Evolutionary conservation across 2,329 filamentous ascomycete species (phyloP).

Genomic region (Talaromyces sp.): DNA sequence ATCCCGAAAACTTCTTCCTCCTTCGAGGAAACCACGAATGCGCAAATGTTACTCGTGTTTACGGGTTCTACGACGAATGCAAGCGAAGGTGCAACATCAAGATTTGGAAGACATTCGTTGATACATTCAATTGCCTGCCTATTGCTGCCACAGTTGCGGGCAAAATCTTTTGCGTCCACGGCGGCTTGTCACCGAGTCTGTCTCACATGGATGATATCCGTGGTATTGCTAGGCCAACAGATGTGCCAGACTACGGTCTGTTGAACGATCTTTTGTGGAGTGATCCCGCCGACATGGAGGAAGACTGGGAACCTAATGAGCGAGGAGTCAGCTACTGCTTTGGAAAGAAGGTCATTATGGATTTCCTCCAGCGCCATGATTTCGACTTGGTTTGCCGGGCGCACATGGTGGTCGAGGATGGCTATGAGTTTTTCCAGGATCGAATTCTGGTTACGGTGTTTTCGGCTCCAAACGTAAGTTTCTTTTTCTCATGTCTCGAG

Average conservation of each 20-base stretch:
- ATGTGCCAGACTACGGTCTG: constrained; percentile 93
- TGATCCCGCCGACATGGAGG: constrained; percentile 95
- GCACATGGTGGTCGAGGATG: constrained; percentile 99
- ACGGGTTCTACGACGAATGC: constrained; percentile 98
- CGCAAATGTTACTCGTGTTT: constrained; percentile 90
- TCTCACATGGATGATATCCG: constrained; percentile 98
- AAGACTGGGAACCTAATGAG: constrained; percentile 97
- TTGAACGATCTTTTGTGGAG: constrained; percentile 96
- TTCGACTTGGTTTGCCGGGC: constrained; percentile 96
- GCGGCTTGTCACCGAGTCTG: constrained; percentile 84
- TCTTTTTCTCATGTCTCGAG: neutral
- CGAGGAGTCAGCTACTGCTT: constrained; percentile 97
- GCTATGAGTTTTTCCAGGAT: constrained; percentile 98
- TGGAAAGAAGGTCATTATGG: constrained; percentile 94
- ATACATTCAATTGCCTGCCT: constrained; percentile 91
- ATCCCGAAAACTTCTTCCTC: constrained; percentile 94
- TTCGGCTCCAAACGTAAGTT: constrained; percentile 87
- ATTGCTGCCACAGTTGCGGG: constrained; percentile 95
- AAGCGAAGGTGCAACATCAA: constrained; percentile 95
- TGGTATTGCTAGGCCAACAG: constrained; percentile 89
- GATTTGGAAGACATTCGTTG: constrained; percentile 96
- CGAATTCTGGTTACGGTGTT: constrained; percentile 94
- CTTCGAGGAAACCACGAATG: constrained; percentile 94
- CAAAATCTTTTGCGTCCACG: constrained; percentile 97
- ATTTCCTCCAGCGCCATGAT: constrained; percentile 90